A percentile compares a stretch with the other conserved stretches of the same genome.
Conservation (phyloP, 2,329 filamentous ascomycete genomes). For the Tolypocladium pustulatum region DNA sequence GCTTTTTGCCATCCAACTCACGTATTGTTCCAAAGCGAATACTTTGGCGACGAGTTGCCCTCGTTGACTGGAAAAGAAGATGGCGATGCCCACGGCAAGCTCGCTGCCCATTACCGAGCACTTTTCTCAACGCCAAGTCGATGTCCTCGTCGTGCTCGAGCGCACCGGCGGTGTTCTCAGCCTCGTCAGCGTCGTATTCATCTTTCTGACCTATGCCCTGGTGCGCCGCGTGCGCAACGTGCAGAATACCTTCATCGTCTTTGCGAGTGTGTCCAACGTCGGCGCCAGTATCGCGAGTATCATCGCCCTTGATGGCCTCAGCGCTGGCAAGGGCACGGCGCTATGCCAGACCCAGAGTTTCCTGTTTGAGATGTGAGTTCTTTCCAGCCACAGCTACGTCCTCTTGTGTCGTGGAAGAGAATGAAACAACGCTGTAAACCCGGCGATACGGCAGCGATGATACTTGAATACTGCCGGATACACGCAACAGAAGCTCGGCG, state of each 20-base stretch:
- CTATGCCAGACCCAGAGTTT: constrained; percentile 54
- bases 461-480: background rate
- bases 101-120: constrained; percentile 9
- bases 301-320: constrained; percentile 57
- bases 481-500: background rate
- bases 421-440: background rate
- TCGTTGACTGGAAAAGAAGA: background rate
- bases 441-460: background rate
- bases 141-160: constrained; percentile 36
- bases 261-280: constrained; percentile 49
- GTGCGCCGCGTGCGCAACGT: constrained; percentile 45
- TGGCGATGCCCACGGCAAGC: background rate
- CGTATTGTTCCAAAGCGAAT: no score
- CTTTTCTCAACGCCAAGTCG: constrained; percentile 25
- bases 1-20: background rate
- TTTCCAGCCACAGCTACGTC: background rate
- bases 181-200: constrained; percentile 36
- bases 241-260: constrained; percentile 52
- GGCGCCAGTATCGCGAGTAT: constrained; percentile 56
- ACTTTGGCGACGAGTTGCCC: background rate
- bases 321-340: constrained; percentile 37
- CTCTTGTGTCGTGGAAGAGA: constrained; percentile 20
- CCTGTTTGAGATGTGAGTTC: constrained; percentile 55
- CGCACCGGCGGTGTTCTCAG: constrained; percentile 43
- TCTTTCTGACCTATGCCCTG: constrained; percentile 40